Base-by-base conservation (phyloP, 208 protist genomes). In the Leishmania martiniquensis region DNA sequence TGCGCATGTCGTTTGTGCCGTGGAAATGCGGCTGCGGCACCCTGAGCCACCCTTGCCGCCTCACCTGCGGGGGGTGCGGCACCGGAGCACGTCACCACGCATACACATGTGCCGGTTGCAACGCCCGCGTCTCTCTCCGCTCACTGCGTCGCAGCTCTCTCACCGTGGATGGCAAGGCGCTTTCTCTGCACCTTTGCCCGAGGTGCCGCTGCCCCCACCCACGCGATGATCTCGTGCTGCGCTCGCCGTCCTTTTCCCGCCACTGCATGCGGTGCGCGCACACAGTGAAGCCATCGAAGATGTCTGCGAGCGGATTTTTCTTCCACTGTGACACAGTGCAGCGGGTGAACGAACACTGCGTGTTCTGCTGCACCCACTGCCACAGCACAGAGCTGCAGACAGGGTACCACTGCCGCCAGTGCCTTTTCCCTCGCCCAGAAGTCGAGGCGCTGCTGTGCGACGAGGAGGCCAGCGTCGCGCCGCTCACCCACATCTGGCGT, bases 21-120 rank as follows among this genome's bases (percentile, higher is more conserved):
- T 96, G 92, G 92, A 52, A 62, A 52, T 96, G 92, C 72, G 89
- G 90, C 39, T 96, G 92, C 72, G 87, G 89, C 44, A 81, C 78
- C 63, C 47, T 59, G 34, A 91, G 91, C 82, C 88, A 93, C 76
- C 86, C 93, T 2, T 90, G 88, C 70, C 81, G 82, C 49, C 77
- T 87, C 20, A 66, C 68, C 32, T 94, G 90, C 73, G 63, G 70
- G 17, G 9, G 20, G 25, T 96, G 93, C 71, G 88, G 54, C 15
- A 65, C 69, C 42, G 73, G 55, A 47, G 77, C 55, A 2, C 69
- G 70, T 10, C 67, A 77, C 68, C 57, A 75, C 67, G 69, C 71
- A 51, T 96, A 88, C 76, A 93, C 87, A 22, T 95, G 91, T 66
- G 55, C 80, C 6, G 75, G 55, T 6, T 95, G 91, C 81, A 42